Evolutionary conservation across 495 filamentous ascomycete genomes (phyloP), one percentile per base, ranked within the genome.

Genomic region (Xylaria palmicola): DNA sequence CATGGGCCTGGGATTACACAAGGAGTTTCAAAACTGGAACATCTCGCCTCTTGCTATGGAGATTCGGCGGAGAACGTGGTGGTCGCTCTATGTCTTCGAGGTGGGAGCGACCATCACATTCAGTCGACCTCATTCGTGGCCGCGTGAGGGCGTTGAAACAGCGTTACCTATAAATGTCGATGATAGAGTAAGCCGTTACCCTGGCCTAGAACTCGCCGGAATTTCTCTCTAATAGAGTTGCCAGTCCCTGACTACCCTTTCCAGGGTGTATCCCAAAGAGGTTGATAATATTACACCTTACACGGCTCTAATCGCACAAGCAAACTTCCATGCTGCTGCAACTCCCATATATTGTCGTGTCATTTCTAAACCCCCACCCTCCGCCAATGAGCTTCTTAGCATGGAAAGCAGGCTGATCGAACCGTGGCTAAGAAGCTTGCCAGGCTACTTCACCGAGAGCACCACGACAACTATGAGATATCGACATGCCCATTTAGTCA

Each of bases 1-100:
- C 15, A 80, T 82, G 77, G 79, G 81, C 59, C 61, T 84, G 30
- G 81, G 81, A 8, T 71, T 84, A 20, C 81, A 84, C 56, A 84
- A 84, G 56, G 81, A 83, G 62, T 83, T 84, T 53, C 80, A 73
- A 20, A 74, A 74, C 7, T 83, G 81, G 81, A 76, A 81, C 52
- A 81, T 80, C 60, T 80, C 74, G 58, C 74, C 79, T n/a, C 70
- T 83, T 1, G 73, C 79, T 61, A 53, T 60, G 36, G 69, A 72
- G 51, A 72, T 70, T 1, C 45, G 69, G 12, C 52, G 69, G 22
- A 47, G 69, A 34, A 66, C 63, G 10, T 72, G 69, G 69, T 72
- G 69, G 69, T 43, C 58, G 1, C 47, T 72, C 34, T 68, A 43
- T 34, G 48, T 70, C 19, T 72, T 72, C 43, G 69, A 72, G 37